Percentiles rank a stretch among this genome's conserved stretches.
Evolutionary conservation across 768 basidiomycete genomes (phyloP).

Genomic region (Termitomyces titanicus): DNA sequence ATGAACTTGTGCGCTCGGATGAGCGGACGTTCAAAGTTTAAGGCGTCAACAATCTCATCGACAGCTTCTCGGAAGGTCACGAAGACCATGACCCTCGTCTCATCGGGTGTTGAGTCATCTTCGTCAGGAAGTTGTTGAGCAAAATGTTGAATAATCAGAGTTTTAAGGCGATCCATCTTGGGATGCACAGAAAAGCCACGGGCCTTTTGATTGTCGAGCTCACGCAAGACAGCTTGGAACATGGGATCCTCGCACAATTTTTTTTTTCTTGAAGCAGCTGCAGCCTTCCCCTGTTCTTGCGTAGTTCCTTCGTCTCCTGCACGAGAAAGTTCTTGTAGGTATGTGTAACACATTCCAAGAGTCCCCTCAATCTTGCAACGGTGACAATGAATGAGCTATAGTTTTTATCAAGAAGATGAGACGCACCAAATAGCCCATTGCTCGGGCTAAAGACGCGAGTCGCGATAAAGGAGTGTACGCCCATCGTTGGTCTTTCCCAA

Average conservation of each 20-base stretch:
- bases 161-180: constrained; percentile 84
- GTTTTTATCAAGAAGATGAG: background rate
- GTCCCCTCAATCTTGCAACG: constrained; percentile 74
- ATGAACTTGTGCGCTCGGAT: constrained; percentile 85
- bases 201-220: constrained; percentile 57
- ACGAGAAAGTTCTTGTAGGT: constrained; percentile 44
- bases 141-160: constrained; percentile 79
- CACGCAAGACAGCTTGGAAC: constrained; percentile 63
- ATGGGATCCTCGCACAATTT: constrained; percentile 47
- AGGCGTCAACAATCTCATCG: constrained; percentile 80
- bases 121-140: constrained; percentile 44
- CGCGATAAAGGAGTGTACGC: constrained; percentile 48
- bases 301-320: constrained; percentile 33
- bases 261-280: constrained; percentile 37
- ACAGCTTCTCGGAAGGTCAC: constrained; percentile 88
- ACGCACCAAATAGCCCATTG: constrained; percentile 85
- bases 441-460: constrained; percentile 63
- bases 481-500: constrained; percentile 41
- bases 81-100: constrained; percentile 91
- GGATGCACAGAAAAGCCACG: constrained; percentile 71
- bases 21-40: constrained; percentile 74
- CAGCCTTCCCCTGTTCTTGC: constrained; percentile 31
- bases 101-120: constrained; percentile 26
- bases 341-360: constrained; percentile 70
- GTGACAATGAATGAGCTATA: background rate